Evolutionary conservation across 208 protist species (phyloP).

Genomic region (Porcisia deanei): DNA sequence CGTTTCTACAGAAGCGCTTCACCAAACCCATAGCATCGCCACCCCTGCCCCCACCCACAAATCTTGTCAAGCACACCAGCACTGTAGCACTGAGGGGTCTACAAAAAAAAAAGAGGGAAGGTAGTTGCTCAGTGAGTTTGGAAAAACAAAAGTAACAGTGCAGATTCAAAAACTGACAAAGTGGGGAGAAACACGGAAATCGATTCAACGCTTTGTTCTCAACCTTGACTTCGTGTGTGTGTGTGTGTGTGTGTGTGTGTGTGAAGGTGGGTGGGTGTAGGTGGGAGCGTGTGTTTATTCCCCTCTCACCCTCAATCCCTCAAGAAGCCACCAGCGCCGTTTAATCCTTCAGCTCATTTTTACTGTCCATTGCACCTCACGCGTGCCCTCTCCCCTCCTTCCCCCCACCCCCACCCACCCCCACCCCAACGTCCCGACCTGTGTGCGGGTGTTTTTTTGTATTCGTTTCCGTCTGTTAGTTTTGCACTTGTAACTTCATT

Average conservation of each 20-base stretch:
- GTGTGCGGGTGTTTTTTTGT: background rate
- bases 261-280: background rate
- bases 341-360: background rate
- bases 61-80: too few species aligned
- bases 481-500: background rate
- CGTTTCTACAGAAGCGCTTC: too few species aligned
- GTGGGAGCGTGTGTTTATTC: background rate
- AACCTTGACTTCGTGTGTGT: background rate
- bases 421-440: background rate
- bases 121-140: too few species aligned
- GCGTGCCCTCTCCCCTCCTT: background rate
- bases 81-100: too few species aligned
- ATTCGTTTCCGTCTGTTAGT: too few species aligned
- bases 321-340: background rate
- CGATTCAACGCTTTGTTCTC: too few species aligned
- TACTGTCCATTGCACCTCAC: too few species aligned
- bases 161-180: too few species aligned
- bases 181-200: too few species aligned
- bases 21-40: background rate
- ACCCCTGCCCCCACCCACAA: background rate
- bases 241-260: constrained; percentile 1
- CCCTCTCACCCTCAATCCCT: background rate
- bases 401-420: background rate
- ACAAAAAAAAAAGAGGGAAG: too few species aligned
- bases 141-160: too few species aligned